Conservation (phyloP, 345 rosid species). For the Anacardium occidentale region DNA sequence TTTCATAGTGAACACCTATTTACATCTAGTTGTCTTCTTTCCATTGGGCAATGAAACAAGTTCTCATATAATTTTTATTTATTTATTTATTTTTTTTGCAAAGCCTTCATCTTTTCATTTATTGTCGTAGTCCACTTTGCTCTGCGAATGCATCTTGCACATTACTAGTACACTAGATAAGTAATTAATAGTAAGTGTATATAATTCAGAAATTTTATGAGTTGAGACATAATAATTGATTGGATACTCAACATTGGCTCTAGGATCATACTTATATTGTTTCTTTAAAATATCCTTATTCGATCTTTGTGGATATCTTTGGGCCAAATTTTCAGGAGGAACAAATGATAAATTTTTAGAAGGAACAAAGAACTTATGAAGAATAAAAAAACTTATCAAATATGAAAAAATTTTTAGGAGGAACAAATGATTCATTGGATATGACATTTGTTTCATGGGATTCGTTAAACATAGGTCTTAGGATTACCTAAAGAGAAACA, state of each 20-base stretch:
- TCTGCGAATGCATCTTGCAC: background rate
- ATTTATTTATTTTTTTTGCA: background rate
- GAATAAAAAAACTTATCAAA: too few species aligned
- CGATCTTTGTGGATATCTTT: background rate
- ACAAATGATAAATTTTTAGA: background rate
- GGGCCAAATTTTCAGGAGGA: background rate
- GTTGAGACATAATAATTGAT: background rate
- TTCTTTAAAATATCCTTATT: constrained; percentile 4
- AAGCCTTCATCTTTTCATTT: background rate
- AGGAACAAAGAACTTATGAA: too few species aligned
- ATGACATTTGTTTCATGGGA: too few species aligned
- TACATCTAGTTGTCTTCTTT: background rate
- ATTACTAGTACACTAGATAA: background rate
- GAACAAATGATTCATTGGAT: too few species aligned
- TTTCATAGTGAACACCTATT: background rate
- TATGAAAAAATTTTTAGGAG: background rate
- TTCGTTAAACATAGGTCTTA: background rate
- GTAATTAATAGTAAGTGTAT: background rate
- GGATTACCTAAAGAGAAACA: background rate
- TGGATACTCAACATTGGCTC: background rate
- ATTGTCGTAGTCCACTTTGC: background rate
- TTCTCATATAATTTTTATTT: background rate
- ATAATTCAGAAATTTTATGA: background rate
- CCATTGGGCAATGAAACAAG: background rate
- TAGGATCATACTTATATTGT: constrained; percentile 3